phyloP scores from a whole-genome alignment of 805 yeast species.

The Lipomyces chichibuensis region DNA sequence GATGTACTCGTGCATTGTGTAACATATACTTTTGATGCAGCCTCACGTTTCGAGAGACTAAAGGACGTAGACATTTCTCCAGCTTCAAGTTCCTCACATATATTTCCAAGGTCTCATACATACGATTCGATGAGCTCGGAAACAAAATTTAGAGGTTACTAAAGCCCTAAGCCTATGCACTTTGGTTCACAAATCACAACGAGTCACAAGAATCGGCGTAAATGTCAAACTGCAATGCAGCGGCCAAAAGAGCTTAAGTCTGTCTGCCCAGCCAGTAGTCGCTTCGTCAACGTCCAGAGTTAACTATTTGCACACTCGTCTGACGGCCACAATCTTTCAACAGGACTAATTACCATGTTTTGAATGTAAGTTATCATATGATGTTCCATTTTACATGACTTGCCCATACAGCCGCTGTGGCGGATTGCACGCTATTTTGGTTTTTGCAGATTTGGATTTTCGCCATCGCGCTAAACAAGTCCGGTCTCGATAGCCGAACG shows the following conservation, averaged over 20 bases:
- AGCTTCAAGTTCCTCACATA: too few species aligned
- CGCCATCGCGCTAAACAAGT: not conserved
- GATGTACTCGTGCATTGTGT: conserved; percentile 7
- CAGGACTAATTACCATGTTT: not conserved
- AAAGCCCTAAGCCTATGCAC: conserved; percentile 13
- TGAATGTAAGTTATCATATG: not conserved
- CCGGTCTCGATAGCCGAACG: not conserved
- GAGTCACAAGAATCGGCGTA: not conserved
- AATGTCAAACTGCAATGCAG: not conserved
- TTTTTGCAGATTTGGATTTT: not conserved
- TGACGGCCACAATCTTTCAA: not conserved
- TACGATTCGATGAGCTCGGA: not conserved
- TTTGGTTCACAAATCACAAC: too few species aligned
- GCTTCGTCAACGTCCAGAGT: not conserved
- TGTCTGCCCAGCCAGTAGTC: not conserved
- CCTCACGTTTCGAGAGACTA: conserved; percentile 14
- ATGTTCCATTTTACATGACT: not conserved
- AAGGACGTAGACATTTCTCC: conserved; percentile 34
- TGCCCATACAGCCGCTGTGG: not conserved
- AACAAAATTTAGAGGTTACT: not conserved
- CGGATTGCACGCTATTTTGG: not conserved
- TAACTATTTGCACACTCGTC: not conserved
- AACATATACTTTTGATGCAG: conserved; percentile 29
- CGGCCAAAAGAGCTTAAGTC: not conserved
- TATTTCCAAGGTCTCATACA: not conserved